These are phyloP conservation scores for Arctium minus DNA, from an alignment of 129 eudicot genomes.

Conservation along the genomic window DNA sequence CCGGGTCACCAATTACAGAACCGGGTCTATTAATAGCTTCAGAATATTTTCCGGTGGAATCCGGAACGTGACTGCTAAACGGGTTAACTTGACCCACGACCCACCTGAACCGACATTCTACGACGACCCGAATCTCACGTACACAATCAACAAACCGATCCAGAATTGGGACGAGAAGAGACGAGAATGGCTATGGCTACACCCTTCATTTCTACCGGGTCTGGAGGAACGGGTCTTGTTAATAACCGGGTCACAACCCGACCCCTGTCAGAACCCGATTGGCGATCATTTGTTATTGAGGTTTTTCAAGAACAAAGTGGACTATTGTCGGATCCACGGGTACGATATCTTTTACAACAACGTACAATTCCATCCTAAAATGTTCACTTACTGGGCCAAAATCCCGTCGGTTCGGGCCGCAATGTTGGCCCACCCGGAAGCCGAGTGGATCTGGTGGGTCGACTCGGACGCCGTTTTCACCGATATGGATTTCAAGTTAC, in stretches of 20 bases:
- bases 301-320: constrained; percentile 82
- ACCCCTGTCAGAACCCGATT: constrained; percentile 62
- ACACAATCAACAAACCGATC: constrained; percentile 27
- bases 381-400: constrained; percentile 77
- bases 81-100: constrained; percentile 31
- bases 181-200: constrained; percentile 47
- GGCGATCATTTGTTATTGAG: constrained; percentile 67
- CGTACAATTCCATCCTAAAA: constrained; percentile 52
- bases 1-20: neutral
- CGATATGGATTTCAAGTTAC: constrained; percentile 73
- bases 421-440: constrained; percentile 86
- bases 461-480: constrained; percentile 85
- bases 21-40: constrained; percentile 11
- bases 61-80: neutral
- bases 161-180: constrained; percentile 69
- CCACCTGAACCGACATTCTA: constrained; percentile 50
- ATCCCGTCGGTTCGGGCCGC: constrained; percentile 59
- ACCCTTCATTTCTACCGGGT: constrained; percentile 53
- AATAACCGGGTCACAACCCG: constrained; percentile 72
- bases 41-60: neutral
- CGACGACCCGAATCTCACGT: constrained; percentile 42
- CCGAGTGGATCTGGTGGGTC: constrained; percentile 97
- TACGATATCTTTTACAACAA: constrained; percentile 79
- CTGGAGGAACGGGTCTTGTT: constrained; percentile 38
- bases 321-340: constrained; percentile 78